These are phyloP conservation scores for Alternaria arbusti DNA, from an alignment of 2,329 filamentous ascomycete genomes.

Conservation along the genomic window DNA sequence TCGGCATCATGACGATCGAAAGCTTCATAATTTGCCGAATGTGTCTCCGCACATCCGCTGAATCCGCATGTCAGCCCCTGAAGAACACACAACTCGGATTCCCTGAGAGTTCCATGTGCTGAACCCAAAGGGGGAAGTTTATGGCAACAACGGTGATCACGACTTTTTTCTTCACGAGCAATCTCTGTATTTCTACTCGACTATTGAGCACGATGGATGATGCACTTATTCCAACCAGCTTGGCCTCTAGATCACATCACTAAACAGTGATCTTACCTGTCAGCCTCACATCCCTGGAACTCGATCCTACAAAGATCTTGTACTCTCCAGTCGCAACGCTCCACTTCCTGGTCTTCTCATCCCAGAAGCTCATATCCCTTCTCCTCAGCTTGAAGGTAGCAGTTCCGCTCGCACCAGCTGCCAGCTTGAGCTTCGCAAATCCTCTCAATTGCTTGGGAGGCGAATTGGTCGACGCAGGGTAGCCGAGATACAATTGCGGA, in stretches of 20 bases:
- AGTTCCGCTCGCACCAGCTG: constrained; percentile 35
- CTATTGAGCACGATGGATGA: neutral
- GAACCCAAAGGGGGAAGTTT: neutral
- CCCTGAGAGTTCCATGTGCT: too few relatives aligned
- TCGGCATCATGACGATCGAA: neutral
- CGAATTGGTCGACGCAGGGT: constrained; percentile 37
- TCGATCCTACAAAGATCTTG: constrained; percentile 41
- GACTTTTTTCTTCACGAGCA: neutral
- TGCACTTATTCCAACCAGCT: neutral
- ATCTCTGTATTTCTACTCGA: neutral
- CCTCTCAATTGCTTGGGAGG: constrained; percentile 47
- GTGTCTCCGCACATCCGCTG: neutral
- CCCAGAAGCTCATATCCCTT: constrained; percentile 48
- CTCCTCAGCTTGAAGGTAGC: constrained; percentile 44
- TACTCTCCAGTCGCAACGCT: constrained; percentile 45
- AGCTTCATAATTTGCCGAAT: neutral
- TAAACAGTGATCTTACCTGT: constrained; percentile 43
- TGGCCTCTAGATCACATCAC: neutral
- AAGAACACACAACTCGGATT: neutral
- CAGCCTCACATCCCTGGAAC: constrained; percentile 46
- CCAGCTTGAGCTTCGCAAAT: constrained; percentile 45
- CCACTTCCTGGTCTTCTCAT: constrained; percentile 42
- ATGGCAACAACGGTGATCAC: neutral
- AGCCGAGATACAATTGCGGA: constrained; percentile 47
- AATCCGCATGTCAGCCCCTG: neutral